Percentiles rank a stretch among this genome's conserved stretches.
phyloP scores from a whole-genome alignment of 768 basidiomycete genomes.

The Suillus placidus region DNA sequence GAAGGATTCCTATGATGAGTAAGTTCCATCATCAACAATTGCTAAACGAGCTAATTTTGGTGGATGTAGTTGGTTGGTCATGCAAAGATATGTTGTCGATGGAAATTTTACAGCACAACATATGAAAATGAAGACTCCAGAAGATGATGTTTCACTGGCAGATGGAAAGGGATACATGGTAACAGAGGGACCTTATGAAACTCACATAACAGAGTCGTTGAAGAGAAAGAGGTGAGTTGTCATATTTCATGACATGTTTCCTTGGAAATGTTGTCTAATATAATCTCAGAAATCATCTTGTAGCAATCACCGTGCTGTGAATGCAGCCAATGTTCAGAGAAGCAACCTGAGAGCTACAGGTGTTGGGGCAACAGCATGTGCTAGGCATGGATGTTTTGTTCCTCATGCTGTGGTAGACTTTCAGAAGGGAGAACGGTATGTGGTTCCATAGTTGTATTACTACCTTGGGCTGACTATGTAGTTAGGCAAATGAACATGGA shows the following conservation, averaged over 20 bases:
- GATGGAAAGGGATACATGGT: constrained; percentile 17
- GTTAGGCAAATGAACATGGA: constrained; percentile 34
- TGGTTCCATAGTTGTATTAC: neutral
- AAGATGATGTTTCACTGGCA: constrained; percentile 21
- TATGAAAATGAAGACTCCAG: constrained; percentile 16
- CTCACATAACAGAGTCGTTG: neutral
- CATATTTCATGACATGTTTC: neutral
- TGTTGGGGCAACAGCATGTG: constrained; percentile 35
- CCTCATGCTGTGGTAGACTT: constrained; percentile 36
- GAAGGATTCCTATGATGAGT: neutral
- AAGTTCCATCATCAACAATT: neutral
- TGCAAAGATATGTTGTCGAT: constrained; percentile 5
- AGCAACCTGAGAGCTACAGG: constrained; percentile 31
- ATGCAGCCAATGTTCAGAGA: constrained; percentile 14
- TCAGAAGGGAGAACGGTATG: constrained; percentile 34
- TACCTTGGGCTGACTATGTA: neutral
- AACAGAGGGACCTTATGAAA: neutral
- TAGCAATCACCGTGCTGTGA: constrained; percentile 24
- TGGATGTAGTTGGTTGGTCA: neutral
- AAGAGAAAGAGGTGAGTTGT: neutral
- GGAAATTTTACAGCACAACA: constrained; percentile 10
- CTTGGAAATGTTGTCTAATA: neutral
- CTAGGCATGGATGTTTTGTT: constrained; percentile 34
- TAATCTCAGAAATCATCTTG: constrained; percentile 18
- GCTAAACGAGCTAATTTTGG: too few species aligned